phyloP scores from a whole-genome alignment of 1,284 basidiomycete genomes.

The Ganoderma resinaceum region DNA sequence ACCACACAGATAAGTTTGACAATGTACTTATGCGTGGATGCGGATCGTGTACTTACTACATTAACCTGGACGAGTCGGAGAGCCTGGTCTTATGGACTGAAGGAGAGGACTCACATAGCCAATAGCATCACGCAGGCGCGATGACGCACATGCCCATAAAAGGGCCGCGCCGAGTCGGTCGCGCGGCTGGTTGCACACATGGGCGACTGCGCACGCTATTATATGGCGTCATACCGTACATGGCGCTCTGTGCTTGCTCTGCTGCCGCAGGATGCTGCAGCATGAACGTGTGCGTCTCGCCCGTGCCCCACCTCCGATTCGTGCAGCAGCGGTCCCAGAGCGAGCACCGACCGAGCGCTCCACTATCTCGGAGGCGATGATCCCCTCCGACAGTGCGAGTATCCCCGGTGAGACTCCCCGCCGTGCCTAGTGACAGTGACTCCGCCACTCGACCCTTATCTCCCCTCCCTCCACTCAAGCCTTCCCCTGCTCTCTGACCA shows the following conservation, averaged over 20 bases:
- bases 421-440: conserved; percentile 12
- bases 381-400: conserved; percentile 12
- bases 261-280: neutral
- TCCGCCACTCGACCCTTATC: conserved; percentile 22
- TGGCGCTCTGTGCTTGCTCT: neutral
- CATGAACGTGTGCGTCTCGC: conserved; percentile 14
- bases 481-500: conserved; percentile 19
- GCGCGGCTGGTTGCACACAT: conserved; percentile 1
- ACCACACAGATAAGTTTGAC: neutral
- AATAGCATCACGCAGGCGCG: conserved; percentile 14
- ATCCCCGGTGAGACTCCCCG: conserved; percentile 13
- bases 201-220: conserved; percentile 4
- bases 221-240: conserved; percentile 14
- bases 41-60: neutral
- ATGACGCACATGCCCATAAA: conserved; percentile 8
- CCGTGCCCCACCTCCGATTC: conserved; percentile 8
- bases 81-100: no score
- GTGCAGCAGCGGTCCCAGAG: neutral
- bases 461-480: conserved; percentile 14
- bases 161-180: conserved; percentile 6
- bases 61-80: neutral
- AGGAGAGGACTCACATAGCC: neutral
- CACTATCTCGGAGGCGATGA: conserved; percentile 29
- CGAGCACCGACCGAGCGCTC: conserved; percentile 23
- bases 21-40: neutral